Evolutionary conservation across 164 flowering plant species (phyloP), one percentile per base, ranked within the genome.

Genomic region (Vitis rotundifolia): DNA sequence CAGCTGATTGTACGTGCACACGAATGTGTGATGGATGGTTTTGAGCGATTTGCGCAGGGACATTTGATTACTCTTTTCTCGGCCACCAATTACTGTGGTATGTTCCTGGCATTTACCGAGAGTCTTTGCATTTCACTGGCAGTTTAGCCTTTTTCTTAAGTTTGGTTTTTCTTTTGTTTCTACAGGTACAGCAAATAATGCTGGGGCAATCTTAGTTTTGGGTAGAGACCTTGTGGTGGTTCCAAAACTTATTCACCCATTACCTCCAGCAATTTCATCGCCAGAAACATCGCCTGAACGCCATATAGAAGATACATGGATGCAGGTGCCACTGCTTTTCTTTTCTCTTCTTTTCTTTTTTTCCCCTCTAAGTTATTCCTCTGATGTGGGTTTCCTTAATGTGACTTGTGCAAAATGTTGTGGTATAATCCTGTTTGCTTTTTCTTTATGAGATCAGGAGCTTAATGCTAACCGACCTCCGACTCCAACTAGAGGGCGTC

Each of bases 11-110:
- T 93, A 15, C 95, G 99, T 63, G 99, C 98, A 49, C 99, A 96
- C 72, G 99, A 96, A 73, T 93, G 99, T 79, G 99, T 96, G 65
- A 96, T 96, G 99, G 99, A 96, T 88, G 99, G 99, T 49, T 96
- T 96, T 84, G 99, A 96, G 85, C 94, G 98, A 54, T 96, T 96
- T 80, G 99, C 99, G 16, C 99, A 96, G 78, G 99, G 99, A 18
- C 99, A 96, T 80, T 71, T 96, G 68, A 96, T 96, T 63, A 96
- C 99, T 12, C 97, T 96, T 49, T 96, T 96, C 80, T 96, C 99
- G 4, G 99, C 99, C 62, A 96, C 99, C 71, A 96, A 96, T 78
- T 96, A 96, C 75, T 96, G 99, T 75, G 99, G 99, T 96, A 81
- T 53, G 80, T 76, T 52, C 11, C 49, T 50, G 44, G 8, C 29